These are phyloP conservation scores for Syzygium aqueum DNA, from an alignment of 345 rosid genomes.

Conservation along the genomic window DNA sequence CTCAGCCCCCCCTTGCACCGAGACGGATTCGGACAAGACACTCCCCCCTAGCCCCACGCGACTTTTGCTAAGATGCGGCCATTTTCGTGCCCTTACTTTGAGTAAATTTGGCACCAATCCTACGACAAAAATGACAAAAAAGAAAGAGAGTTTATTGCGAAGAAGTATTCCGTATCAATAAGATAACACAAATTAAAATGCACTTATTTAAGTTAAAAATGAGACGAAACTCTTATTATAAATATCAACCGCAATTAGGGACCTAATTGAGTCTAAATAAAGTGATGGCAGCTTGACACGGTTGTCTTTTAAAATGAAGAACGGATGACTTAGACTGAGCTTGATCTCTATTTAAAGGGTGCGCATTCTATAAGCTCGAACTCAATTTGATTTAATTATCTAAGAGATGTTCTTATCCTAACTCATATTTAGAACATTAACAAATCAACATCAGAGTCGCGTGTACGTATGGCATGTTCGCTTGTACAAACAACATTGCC, in stretches of 20 bases:
- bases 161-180: too few species aligned
- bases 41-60: background rate
- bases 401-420: background rate
- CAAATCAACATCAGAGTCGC: accelerated
- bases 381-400: accelerated
- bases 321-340: too few species aligned
- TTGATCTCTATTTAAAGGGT: too few species aligned
- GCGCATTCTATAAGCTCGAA: background rate
- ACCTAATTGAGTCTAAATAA: background rate
- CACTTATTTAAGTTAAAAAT: too few species aligned
- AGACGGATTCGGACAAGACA: background rate
- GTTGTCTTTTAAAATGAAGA: background rate
- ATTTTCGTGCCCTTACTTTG: background rate
- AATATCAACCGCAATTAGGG: background rate
- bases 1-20: background rate
- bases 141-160: background rate
- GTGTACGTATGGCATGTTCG: too few species aligned
- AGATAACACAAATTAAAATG: too few species aligned
- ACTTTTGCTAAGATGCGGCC: background rate
- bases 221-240: background rate
- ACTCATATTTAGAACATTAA: too few species aligned
- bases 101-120: background rate
- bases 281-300: accelerated
- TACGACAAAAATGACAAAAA: background rate
- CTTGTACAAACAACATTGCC: background rate